Base-by-base conservation (phyloP, 768 basidiomycete genomes). In the Leccinum uliginosum region DNA sequence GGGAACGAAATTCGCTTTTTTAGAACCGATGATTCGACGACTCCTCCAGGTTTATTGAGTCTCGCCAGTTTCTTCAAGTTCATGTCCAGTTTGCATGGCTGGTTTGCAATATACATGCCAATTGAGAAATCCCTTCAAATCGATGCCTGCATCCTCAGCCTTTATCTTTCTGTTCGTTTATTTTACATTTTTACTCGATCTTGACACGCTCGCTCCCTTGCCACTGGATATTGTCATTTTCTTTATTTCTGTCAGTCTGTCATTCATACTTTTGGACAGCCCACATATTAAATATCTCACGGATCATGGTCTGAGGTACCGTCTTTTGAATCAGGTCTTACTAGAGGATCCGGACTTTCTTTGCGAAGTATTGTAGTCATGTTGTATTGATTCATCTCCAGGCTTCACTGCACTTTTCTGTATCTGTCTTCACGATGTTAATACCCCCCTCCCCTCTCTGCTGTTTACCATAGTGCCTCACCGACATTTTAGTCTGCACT, bases 121-220 rank as follows among this genome's bases (percentile, higher is more conserved):
- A 51, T 60, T 50, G 54, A 35, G 52, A 52, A 59, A 43, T 19
- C 9, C 19, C 46, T 29, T 17, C 40, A 50, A 53, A 50, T 57
- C 23, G 47, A 68, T 64, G 66, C 60, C 65, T 45, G 21, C 48
- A 51, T 12, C 35, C 45, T 9, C n/a, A n/a, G n/a, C 48, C 6
- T 34, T 34, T 17, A 21, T 15, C 11, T 45, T 47, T 6, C 52
- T 21, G 35, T n/a, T 12, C 11, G 32, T 40, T 40, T 5, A 23
- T n/a, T 29, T 17, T 43, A 17, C 40, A 26, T 17, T 21, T 52
- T 30, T 12, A 19, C 34, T 11, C 9, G 27, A 24, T 26, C 10
- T 12, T 23, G 40, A 32, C 47, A 23, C 27, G 12, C 17, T 40
- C 9, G 23, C 27, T n/a, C 6, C 11, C 24, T 7, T 44, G n/a